A percentile compares a stretch with the other conserved stretches of the same genome.
These are phyloP conservation scores for Thielaviopsis musarum DNA, from an alignment of 2,329 filamentous ascomycete genomes.

Conservation along the genomic window DNA sequence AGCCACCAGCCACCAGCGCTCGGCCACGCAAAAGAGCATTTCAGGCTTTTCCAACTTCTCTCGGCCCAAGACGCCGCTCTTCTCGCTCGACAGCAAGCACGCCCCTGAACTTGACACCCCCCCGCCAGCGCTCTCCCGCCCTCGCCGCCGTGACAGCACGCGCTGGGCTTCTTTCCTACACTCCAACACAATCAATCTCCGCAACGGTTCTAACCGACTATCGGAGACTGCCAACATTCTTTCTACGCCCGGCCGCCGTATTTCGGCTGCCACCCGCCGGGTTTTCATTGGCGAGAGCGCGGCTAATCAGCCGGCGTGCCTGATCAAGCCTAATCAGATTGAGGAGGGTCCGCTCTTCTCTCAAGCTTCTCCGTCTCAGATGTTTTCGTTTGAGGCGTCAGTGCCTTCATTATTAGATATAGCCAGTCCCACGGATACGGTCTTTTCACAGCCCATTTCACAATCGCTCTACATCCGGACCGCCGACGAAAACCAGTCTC, in stretches of 20 bases:
- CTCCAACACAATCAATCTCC: slow-evolving; percentile 20
- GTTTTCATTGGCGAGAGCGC: slow-evolving; percentile 7
- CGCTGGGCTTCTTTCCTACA: slow-evolving; percentile 44
- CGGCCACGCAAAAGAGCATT: slow-evolving; percentile 38
- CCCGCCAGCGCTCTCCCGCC: not conserved
- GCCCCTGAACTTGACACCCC: not conserved
- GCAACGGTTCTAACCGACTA: slow-evolving; percentile 23
- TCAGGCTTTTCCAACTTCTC: slow-evolving; percentile 21
- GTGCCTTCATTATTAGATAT: slow-evolving; percentile 1
- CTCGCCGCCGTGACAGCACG: not conserved
- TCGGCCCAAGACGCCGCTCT: not conserved
- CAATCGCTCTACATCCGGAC: not conserved
- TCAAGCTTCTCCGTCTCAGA: not conserved
- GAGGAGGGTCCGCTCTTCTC: not conserved
- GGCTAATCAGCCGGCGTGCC: slow-evolving; percentile 2
- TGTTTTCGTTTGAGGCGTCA: not conserved
- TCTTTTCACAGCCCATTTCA: not conserved
- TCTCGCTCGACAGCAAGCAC: slow-evolving; percentile 2
- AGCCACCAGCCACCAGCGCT: slow-evolving; percentile 64
- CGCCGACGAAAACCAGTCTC: not conserved
- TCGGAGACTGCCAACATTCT: slow-evolving; percentile 1
- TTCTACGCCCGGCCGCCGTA: slow-evolving; percentile 1
- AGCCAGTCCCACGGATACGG: not conserved
- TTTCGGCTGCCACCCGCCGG: slow-evolving; percentile 5
- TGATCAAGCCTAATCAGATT: slow-evolving; percentile 11